Evolutionary conservation across 164 flowering plant species (phyloP), one percentile per base, ranked within the genome.

Genomic region (Umbilicus rupestris): DNA sequence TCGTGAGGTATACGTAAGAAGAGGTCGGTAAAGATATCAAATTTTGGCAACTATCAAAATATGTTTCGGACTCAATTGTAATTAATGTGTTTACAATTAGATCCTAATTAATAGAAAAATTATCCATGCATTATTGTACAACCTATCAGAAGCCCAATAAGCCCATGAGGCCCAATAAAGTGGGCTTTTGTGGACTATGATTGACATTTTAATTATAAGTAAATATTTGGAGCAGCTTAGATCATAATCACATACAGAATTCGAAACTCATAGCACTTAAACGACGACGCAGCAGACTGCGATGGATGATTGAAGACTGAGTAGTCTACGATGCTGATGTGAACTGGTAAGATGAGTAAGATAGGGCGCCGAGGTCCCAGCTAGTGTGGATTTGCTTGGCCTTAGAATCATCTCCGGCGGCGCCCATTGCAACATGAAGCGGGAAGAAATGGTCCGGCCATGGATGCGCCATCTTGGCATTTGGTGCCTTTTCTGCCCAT

Each of bases 391-490:
- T 74, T 49, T 75, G 79, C 39, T 80, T 66, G 0, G 73, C 79
- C 31, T 70, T 75, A 0, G 77, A 28, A 31, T 62, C 50, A 22
- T 63, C 74, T 37, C 74, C 77, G 1, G 79, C 76, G 2, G 80
- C 80, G 39, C 84, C 78, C 60, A 73, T 66, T 1, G 79, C 81
- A 14, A 78, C 79, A 71, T 81, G 81, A 59, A 77, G 66, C 15
- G 80, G 80, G 60, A 75, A 75, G 37, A 81, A 78, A 52, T 77
- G 80, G 10, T 79, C 84, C 5, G 80, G 78, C 73, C 69, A 49
- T 1, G 83, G 83, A 33, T 80, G 83, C 11, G 79, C 80, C 73
- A 69, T 64, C 39, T 66, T 73, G 0, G 78, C 82, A 60, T 70
- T 12, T 1, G 83, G 83, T 5, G 80, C 79, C 68, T 75, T 80